A percentile compares a stretch with the other conserved stretches of the same genome.
phyloP scores from a whole-genome alignment of 2,329 filamentous ascomycete genomes.

The Monilinia laxa region DNA sequence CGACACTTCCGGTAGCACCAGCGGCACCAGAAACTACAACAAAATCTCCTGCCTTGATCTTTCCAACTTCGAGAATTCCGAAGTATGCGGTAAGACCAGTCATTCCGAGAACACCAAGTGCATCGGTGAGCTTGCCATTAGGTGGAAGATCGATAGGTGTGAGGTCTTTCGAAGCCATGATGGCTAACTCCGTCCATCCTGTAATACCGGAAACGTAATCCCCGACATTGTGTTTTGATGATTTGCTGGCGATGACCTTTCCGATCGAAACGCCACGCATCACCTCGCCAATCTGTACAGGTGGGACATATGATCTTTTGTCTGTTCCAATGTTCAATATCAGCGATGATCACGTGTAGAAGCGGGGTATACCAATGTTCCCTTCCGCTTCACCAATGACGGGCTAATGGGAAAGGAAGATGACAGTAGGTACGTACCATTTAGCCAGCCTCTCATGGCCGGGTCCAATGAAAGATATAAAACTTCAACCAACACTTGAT shows the following conservation, averaged over 20 bases:
- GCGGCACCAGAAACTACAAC: constrained; percentile 78
- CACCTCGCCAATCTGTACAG: constrained; percentile 64
- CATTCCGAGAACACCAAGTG: constrained; percentile 60
- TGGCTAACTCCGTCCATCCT: constrained; percentile 67
- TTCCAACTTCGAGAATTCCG: constrained; percentile 66
- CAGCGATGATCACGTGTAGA: constrained; percentile 14
- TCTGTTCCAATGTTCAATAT: constrained; percentile 33
- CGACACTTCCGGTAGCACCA: constrained; percentile 74
- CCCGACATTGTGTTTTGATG: constrained; percentile 54
- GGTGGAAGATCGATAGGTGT: constrained; percentile 45
- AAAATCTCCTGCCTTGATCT: constrained; percentile 67
- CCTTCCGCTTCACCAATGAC: not conserved
- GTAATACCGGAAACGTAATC: constrained; percentile 54
- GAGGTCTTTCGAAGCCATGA: constrained; percentile 54
- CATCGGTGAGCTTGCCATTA: constrained; percentile 53
- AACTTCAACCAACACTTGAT: constrained; percentile 59
- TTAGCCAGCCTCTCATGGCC: constrained; percentile 74
- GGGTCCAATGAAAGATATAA: constrained; percentile 71
- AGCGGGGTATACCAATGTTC: not conserved
- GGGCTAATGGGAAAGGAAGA: constrained; percentile 14
- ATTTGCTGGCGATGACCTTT: constrained; percentile 62
- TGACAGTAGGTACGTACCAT: constrained; percentile 44
- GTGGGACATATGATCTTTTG: constrained; percentile 62
- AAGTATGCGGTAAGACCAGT: constrained; percentile 77
- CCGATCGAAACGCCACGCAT: constrained; percentile 66